Percentiles rank a stretch among this genome's conserved stretches.
Evolutionary conservation across 1,284 basidiomycete species (phyloP).

Genomic region (Pseudozyma sp.): DNA sequence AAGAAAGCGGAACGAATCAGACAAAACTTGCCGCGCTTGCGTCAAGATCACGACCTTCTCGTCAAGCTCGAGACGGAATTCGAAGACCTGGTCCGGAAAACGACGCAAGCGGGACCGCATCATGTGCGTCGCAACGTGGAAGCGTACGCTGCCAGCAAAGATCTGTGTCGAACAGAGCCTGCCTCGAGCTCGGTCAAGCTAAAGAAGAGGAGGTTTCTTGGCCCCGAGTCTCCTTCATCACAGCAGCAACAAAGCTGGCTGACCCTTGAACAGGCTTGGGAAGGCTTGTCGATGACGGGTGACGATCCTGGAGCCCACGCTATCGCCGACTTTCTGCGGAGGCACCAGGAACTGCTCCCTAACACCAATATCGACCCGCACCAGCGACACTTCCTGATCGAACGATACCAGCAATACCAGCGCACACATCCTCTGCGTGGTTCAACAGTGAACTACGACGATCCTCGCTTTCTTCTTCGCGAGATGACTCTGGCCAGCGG

Average conservation of each 20-base stretch:
- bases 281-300: neutral
- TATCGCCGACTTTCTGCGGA: conserved; percentile 7
- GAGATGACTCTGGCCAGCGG: neutral
- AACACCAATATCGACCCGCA: neutral
- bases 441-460: neutral
- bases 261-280: neutral
- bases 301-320: conserved; percentile 1
- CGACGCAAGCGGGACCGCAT: neutral
- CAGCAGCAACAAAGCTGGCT: neutral
- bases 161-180: too few species aligned
- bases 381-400: neutral
- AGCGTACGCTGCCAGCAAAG: too few species aligned
- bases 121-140: neutral
- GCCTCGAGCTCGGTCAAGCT: too few species aligned
- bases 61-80: conserved; percentile 7
- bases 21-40: neutral
- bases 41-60: conserved; percentile 1
- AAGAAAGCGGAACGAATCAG: too few species aligned
- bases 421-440: neutral
- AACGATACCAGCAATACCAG: neutral
- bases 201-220: neutral
- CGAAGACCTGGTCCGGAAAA: neutral
- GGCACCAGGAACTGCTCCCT: neutral
- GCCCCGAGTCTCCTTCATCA: neutral
- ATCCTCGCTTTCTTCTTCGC: neutral